A percentile compares a stretch with the other conserved stretches of the same genome.
Conservation (phyloP, 768 basidiomycete species). For the Rhodotorula sphaerocarpa region DNA sequence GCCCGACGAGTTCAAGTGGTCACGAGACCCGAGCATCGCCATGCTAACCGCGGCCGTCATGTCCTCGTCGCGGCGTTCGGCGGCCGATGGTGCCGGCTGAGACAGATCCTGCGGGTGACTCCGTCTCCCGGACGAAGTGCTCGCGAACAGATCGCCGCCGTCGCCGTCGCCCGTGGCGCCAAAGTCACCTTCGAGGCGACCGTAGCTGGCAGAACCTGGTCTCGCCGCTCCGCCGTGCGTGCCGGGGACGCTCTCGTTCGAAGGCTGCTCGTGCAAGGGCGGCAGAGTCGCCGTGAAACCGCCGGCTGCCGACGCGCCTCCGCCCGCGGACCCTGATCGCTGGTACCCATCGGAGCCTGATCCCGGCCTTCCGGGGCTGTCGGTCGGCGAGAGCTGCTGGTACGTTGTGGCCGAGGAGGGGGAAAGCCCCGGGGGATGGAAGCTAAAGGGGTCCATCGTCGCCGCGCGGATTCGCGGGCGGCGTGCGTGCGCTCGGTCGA, state of each 20-base stretch:
- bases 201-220: too few species aligned
- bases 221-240: too few species aligned
- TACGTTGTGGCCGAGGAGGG: neutral
- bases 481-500: neutral
- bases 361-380: neutral
- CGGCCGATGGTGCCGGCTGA: too few species aligned
- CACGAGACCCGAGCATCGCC: too few species aligned
- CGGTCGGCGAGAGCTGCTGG: neutral
- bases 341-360: neutral
- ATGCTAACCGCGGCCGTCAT: too few species aligned
- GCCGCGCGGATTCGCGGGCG: constrained; percentile 3
- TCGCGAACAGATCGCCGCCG: too few species aligned
- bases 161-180: too few species aligned
- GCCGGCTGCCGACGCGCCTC: neutral
- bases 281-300: constrained; percentile 6
- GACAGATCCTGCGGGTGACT: too few species aligned
- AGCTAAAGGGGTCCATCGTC: constrained; percentile 14
- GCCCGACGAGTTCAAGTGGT: too few species aligned
- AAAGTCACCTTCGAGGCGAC: too few species aligned
- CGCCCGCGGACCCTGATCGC: constrained; percentile 2
- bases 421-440: constrained; percentile 21
- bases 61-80: too few species aligned
- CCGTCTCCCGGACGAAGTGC: too few species aligned
- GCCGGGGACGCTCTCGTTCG: neutral
- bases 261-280: constrained; percentile 10